These are phyloP conservation scores for Pseudomassariella vexata DNA, from an alignment of 2,329 filamentous ascomycete genomes.

Conservation along the genomic window DNA sequence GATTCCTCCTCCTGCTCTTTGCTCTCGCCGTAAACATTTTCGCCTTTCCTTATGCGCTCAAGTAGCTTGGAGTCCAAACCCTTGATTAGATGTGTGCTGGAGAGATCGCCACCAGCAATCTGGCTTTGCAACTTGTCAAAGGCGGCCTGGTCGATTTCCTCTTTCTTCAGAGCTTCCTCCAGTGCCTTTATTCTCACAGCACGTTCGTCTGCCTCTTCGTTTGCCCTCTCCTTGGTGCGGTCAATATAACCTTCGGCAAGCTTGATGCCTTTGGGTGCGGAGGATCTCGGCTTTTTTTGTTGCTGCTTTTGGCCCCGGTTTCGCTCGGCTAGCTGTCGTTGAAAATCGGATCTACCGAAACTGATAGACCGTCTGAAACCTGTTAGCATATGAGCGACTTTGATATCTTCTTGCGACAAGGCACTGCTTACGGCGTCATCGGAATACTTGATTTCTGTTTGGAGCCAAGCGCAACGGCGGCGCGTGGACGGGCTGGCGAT, in stretches of 20 bases:
- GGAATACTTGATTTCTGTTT: conserved; percentile 75
- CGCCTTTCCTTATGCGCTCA: conserved; percentile 61
- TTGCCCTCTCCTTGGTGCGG: conserved; percentile 61
- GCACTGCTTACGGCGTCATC: conserved; percentile 76
- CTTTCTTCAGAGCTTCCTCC: conserved; percentile 75
- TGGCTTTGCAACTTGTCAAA: conserved; percentile 71
- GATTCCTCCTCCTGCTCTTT: conserved; percentile 20
- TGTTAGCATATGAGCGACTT: conserved; percentile 15
- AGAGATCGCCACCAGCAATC: conserved; percentile 76
- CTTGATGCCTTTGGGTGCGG: conserved; percentile 76
- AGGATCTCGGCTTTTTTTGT: conserved; percentile 70
- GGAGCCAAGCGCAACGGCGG: conserved; percentile 62
- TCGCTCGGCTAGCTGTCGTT: conserved; percentile 75
- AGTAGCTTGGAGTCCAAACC: conserved; percentile 82
- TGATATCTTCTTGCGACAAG: conserved; percentile 1
- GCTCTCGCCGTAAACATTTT: conserved; percentile 52
- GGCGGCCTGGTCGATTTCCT: conserved; percentile 73
- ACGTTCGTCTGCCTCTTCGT: conserved; percentile 45
- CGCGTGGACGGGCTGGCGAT: conserved; percentile 28
- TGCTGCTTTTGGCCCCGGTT: conserved; percentile 47
- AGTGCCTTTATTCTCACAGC: conserved; percentile 68
- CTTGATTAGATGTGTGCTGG: conserved; percentile 82
- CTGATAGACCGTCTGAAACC: conserved; percentile 57
- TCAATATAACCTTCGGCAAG: conserved; percentile 79
- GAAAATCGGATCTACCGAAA: conserved; percentile 61